phyloP scores from a whole-genome alignment of 202 grass and related monocot species.

The Thinopyrum obtusiflorum region DNA sequence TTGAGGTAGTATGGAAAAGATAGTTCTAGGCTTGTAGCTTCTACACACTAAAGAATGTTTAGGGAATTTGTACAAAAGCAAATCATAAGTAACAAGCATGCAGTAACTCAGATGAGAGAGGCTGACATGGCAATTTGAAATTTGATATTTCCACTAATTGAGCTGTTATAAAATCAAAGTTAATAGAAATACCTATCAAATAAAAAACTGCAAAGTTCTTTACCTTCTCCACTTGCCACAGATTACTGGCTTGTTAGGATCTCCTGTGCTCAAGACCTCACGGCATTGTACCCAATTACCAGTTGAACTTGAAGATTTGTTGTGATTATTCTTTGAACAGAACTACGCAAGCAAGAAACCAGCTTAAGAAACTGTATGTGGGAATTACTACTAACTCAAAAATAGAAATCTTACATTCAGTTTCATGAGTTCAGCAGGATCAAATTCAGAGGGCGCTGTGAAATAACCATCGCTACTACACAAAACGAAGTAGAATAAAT shows the following conservation, averaged over 20 bases:
- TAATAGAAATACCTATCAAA: background rate
- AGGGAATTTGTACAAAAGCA: background rate
- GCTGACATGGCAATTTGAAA: conserved; percentile 3
- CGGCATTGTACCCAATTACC: conserved; percentile 83
- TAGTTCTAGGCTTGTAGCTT: background rate
- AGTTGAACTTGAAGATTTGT: conserved; percentile 46
- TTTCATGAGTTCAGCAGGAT: conserved; percentile 39
- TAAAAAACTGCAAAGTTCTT: conserved; percentile 22
- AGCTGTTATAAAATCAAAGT: conserved; percentile 8
- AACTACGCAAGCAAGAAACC: conserved; percentile 33
- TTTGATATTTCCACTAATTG: conserved; percentile 10
- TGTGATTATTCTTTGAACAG: conserved; percentile 19
- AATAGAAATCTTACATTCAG: conserved; percentile 53
- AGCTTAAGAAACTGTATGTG: conserved; percentile 31
- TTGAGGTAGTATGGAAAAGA: conserved; percentile 12
- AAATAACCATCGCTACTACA: conserved; percentile 57
- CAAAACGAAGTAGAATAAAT: conserved; percentile 13
- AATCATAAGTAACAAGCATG: conserved; percentile 17
- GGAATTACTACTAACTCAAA: conserved; percentile 21
- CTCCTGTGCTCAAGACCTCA: conserved; percentile 34
- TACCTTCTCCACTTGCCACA: conserved; percentile 89
- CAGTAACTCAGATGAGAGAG: background rate
- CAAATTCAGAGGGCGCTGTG: conserved; percentile 38
- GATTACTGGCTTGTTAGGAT: conserved; percentile 45
- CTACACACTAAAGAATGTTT: conserved; percentile 2